Percentiles rank a stretch among this genome's conserved stretches.
These are phyloP conservation scores for Hibiscus syriacus DNA, from an alignment of 345 rosid genomes.

Conservation along the genomic window DNA sequence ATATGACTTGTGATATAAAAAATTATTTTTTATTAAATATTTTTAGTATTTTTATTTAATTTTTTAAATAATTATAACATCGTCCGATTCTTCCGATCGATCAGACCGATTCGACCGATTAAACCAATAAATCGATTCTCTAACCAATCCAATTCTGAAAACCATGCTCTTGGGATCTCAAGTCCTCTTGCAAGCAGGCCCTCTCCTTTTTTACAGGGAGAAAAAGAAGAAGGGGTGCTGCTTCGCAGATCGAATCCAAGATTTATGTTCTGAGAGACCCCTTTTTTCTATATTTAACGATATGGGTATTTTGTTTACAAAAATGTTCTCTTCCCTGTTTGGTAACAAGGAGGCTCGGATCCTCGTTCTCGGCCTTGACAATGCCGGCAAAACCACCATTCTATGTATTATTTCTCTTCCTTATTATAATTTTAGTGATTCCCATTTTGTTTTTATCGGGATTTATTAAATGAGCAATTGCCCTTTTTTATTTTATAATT, in stretches of 20 bases:
- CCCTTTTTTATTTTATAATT: slow-evolving; percentile 4
- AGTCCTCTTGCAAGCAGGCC: neutral
- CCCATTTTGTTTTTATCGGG: neutral
- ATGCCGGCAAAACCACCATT: slow-evolving; percentile 58
- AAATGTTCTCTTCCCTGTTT: slow-evolving; percentile 38
- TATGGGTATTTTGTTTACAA: slow-evolving; percentile 43
- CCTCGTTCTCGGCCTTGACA: slow-evolving; percentile 61
- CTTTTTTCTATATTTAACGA: neutral
- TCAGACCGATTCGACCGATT: too few species aligned
- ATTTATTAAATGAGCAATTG: slow-evolving; percentile 12
- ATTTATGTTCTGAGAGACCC: slow-evolving; percentile 8
- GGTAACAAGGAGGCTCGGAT: slow-evolving; percentile 55
- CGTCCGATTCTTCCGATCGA: too few species aligned
- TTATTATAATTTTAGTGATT: neutral
- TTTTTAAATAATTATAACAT: too few species aligned
- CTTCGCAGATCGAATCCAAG: neutral
- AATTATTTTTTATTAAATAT: too few species aligned
- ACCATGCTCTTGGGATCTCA: neutral
- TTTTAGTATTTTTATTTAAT: too few species aligned
- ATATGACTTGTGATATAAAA: too few species aligned
- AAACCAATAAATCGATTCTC: too few species aligned
- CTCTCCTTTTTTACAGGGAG: neutral
- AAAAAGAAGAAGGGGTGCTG: neutral
- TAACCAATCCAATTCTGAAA: too few species aligned
- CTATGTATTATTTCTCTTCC: slow-evolving; percentile 28